A percentile compares a stretch with the other conserved stretches of the same genome.
Evolutionary conservation across 2,329 filamentous ascomycete genomes (phyloP).

Genomic region (Stachybotrys elegans): DNA sequence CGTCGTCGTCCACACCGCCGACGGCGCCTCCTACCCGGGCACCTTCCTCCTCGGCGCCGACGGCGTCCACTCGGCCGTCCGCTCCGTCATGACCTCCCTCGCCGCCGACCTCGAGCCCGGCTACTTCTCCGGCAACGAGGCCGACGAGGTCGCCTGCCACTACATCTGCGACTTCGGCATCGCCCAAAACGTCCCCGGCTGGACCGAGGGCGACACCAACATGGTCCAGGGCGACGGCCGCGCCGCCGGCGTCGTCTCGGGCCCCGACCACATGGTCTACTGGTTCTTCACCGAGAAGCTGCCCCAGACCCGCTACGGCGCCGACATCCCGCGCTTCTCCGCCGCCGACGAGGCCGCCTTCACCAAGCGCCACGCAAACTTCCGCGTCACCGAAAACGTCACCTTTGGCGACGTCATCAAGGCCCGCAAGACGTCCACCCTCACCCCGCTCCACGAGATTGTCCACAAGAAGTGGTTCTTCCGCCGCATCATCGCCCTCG

Average conservation of each 20-base stretch:
- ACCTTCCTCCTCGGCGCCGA: slow-evolving; percentile 32
- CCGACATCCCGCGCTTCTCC: slow-evolving; percentile 26
- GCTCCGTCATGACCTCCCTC: slow-evolving; percentile 20
- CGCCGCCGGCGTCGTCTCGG: slow-evolving; percentile 22
- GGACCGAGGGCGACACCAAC: slow-evolving; percentile 12
- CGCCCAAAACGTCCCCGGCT: slow-evolving; percentile 19
- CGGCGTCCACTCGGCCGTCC: slow-evolving; percentile 31
- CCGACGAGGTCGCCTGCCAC: slow-evolving; percentile 13
- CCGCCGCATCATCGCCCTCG: slow-evolving; percentile 22
- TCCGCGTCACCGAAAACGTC: slow-evolving; percentile 15
- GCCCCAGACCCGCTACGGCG: slow-evolving; percentile 19
- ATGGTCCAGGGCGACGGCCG: slow-evolving; percentile 15
- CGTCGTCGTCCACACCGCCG: slow-evolving; percentile 22
- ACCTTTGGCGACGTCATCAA: slow-evolving; percentile 24
- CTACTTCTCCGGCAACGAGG: slow-evolving; percentile 15
- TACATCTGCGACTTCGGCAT: slow-evolving; percentile 34
- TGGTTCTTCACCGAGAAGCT: slow-evolving; percentile 30
- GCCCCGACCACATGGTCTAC: slow-evolving; percentile 23
- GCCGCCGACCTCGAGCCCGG: slow-evolving; percentile 16
- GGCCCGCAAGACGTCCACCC: slow-evolving; percentile 16
- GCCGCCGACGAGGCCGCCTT: slow-evolving; percentile 24
- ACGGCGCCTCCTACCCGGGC: slow-evolving; percentile 22
- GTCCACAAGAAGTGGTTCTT: slow-evolving; percentile 28
- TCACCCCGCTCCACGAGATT: slow-evolving; percentile 26
- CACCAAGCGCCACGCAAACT: slow-evolving; percentile 15